Evolutionary conservation across 1,284 basidiomycete species (phyloP), one percentile per base, ranked within the genome.

Genomic region (Ceratobasidium sp.): DNA sequence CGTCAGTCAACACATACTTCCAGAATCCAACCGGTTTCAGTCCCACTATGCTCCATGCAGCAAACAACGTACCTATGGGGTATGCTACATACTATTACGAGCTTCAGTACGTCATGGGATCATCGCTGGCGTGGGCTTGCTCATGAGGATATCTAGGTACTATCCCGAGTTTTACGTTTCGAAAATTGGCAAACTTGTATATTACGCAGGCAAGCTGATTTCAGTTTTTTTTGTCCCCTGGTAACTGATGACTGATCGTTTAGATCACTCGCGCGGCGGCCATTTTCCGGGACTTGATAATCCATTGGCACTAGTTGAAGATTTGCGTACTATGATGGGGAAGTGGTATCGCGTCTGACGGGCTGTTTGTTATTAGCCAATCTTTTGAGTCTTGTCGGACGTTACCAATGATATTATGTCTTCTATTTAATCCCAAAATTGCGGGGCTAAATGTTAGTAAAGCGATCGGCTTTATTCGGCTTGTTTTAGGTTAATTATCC

Each of bases 131-230:
- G 2, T 16, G 28, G 28, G 2, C n/a, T n/a, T n/a, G n/a, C n/a
- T n/a, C n/a, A n/a, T 18, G 2, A 32, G 3, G 23, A 1, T 6
- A 1, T 30, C n/a, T 32, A 61, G 59, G 10, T 61, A 45, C n/a
- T 61, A 61, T 18, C 59, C 59, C 28, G 59, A 61, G 28, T 61
- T 61, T 34, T 61, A 61, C 26, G 26, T 61, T 18, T 6, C 39
- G 2, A 30, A 61, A 18, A n/a, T 61, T 16, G 59, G 59, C 1
- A 61, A 61, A 12, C 18, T 61, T 3, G 59, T 61, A 6, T 61
- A 61, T 21, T 61, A 61, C 32, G 59, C 59, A 16, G 59, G 59
- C 46, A 48, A 28, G 59, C 41, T 5, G 2, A 32, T 26, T 8
- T 21, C 26, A n/a, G 23, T n/a, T n/a, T n/a, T n/a, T 3, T 28